Evolutionary conservation across 164 flowering plant species (phyloP).

Genomic region (Stephania japonica): DNA sequence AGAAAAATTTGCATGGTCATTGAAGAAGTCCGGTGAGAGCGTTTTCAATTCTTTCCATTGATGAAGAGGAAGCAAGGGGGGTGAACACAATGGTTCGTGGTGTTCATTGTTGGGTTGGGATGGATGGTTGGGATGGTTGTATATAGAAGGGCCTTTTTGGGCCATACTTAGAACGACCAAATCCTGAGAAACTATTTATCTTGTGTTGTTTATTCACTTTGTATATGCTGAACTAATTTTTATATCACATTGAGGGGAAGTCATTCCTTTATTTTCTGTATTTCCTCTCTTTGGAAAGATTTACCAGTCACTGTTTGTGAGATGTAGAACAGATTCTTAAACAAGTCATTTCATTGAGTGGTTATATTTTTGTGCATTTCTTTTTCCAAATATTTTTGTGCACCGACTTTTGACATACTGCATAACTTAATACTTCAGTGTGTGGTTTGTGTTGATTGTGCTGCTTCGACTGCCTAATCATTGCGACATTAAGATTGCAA

Average conservation of each 20-base stretch:
- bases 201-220: conserved; percentile 16
- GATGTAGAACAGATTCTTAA: not conserved
- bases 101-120: conserved; percentile 10
- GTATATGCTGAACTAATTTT: conserved; percentile 4
- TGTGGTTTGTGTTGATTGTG: too few relatives aligned
- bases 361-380: not conserved
- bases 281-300: not conserved
- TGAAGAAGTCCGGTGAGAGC: conserved; percentile 16
- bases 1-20: conserved; percentile 1
- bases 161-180: conserved; percentile 18
- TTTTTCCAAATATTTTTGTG: not conserved
- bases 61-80: conserved; percentile 19
- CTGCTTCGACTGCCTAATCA: too few relatives aligned
- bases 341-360: not conserved
- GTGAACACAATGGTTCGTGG: conserved; percentile 16
- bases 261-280: not conserved
- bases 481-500: too few relatives aligned
- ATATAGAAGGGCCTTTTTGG: conserved; percentile 30
- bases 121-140: conserved; percentile 37
- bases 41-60: conserved; percentile 17
- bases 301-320: not conserved
- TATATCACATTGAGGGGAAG: not conserved
- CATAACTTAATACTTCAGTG: too few relatives aligned
- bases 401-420: too few relatives aligned
- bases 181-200: conserved; percentile 16